Percentiles rank a stretch among this genome's conserved stretches.
Conservation (phyloP, 371 early-diverging fungal genomes). For the Cokeromyces recurvatus region DNA sequence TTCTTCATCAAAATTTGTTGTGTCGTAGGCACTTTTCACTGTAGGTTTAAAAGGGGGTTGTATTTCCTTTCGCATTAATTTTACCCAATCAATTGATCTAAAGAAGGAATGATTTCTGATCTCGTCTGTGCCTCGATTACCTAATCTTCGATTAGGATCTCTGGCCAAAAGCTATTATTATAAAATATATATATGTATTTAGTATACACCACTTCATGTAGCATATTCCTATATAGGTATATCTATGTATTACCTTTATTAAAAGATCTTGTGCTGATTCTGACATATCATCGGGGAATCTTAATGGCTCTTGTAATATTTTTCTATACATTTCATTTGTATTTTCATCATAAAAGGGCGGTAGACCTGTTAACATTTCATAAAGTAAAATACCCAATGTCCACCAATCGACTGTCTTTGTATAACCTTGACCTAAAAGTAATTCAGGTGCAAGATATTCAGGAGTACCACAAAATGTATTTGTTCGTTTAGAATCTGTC, state of each 20-base stretch:
- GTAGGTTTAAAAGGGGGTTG: constrained; percentile 94
- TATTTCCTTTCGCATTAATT: constrained; percentile 78
- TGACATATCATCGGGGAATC: constrained; percentile 82
- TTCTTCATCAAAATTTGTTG: constrained; percentile 81
- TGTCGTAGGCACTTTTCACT: constrained; percentile 74
- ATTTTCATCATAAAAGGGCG: constrained; percentile 96
- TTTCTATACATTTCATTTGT: constrained; percentile 94
- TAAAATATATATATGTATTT: too few relatives aligned
- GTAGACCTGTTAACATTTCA: constrained; percentile 94
- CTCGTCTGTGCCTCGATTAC: constrained; percentile 79
- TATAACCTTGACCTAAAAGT: constrained; percentile 89
- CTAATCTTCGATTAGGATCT: constrained; percentile 81
- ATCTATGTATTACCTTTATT: constrained; percentile 67
- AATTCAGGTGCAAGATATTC: constrained; percentile 99
- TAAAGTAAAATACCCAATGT: constrained; percentile 94
- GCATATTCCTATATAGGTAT: too few relatives aligned
- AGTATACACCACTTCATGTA: too few relatives aligned
- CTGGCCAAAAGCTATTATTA: constrained; percentile 73
- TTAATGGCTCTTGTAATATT: constrained; percentile 80
- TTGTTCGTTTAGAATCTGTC: constrained; percentile 89
- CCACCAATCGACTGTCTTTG: constrained; percentile 98
- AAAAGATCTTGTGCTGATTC: constrained; percentile 71
- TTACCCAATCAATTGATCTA: constrained; percentile 89
- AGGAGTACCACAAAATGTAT: constrained; percentile 98
- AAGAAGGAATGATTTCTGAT: constrained; percentile 93